Conservation (phyloP, 768 basidiomycete species). For the Tricholoma bakamatsutake region DNA sequence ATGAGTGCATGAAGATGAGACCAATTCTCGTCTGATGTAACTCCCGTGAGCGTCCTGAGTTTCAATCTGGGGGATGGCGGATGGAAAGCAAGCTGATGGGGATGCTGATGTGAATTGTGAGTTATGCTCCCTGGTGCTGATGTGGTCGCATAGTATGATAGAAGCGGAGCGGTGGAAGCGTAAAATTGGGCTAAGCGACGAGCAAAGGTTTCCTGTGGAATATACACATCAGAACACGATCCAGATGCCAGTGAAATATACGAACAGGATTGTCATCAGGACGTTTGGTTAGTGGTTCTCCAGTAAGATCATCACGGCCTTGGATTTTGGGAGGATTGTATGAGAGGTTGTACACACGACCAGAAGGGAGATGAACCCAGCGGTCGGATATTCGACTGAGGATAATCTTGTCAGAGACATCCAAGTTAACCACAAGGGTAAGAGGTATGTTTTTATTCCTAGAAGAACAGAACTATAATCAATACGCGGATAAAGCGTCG, state of each 20-base stretch:
- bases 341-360: conserved; percentile 84
- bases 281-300: conserved; percentile 80
- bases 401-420: conserved; percentile 86
- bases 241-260: not conserved
- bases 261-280: conserved; percentile 87
- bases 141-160: conserved; percentile 56
- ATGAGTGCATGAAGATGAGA: conserved; percentile 67
- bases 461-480: conserved; percentile 4
- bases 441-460: conserved; percentile 63
- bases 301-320: conserved; percentile 81
- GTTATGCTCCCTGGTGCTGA: conserved; percentile 14
- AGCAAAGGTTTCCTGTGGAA: conserved; percentile 63
- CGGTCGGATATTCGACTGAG: conserved; percentile 83
- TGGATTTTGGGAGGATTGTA: conserved; percentile 80
- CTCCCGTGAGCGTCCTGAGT: conserved; percentile 58
- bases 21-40: conserved; percentile 89
- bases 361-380: conserved; percentile 84
- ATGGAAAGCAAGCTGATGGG: conserved; percentile 45
- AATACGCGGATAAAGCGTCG: not conserved
- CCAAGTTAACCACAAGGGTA: conserved; percentile 78
- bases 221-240: conserved; percentile 2
- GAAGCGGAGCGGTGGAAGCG: conserved; percentile 72
- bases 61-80: conserved; percentile 40
- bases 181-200: conserved; percentile 77
- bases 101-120: conserved; percentile 35